Evolutionary conservation across 1,284 basidiomycete genomes (phyloP).

Genomic region (Tremellales sp.): DNA sequence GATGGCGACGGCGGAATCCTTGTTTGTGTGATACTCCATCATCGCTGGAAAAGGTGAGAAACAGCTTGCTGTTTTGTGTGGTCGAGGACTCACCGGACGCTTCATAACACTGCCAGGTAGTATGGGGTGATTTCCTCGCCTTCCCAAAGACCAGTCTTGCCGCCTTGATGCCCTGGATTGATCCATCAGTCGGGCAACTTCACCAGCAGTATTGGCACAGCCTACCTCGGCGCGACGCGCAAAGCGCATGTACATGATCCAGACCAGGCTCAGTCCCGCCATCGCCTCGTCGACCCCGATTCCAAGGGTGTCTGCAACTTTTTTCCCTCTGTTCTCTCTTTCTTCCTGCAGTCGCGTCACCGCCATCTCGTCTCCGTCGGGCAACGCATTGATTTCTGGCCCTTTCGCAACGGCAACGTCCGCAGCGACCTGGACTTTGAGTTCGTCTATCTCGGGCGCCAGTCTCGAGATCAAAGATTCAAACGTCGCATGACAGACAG

Average conservation of each 20-base stretch:
- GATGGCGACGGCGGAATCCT: slow-evolving; percentile 76
- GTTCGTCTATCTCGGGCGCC: slow-evolving; percentile 65
- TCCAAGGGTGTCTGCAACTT: slow-evolving; percentile 47
- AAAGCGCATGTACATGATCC: slow-evolving; percentile 90
- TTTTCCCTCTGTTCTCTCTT: slow-evolving; percentile 58
- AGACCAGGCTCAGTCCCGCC: slow-evolving; percentile 54
- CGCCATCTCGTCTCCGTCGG: slow-evolving; percentile 37
- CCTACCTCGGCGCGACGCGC: slow-evolving; percentile 69
- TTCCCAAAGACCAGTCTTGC: slow-evolving; percentile 76
- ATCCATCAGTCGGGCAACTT: background rate
- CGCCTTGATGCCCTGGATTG: slow-evolving; percentile 61
- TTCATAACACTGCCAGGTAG: slow-evolving; percentile 91
- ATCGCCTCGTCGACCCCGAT: slow-evolving; percentile 53
- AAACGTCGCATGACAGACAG: slow-evolving; percentile 65
- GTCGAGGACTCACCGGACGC: slow-evolving; percentile 63
- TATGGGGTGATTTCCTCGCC: slow-evolving; percentile 78
- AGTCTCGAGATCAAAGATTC: slow-evolving; percentile 68
- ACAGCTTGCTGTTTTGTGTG: background rate
- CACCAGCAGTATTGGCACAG: background rate
- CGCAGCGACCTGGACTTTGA: slow-evolving; percentile 57
- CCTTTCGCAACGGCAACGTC: slow-evolving; percentile 50
- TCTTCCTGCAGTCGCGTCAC: slow-evolving; percentile 57
- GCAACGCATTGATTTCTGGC: slow-evolving; percentile 36
- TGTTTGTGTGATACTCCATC: slow-evolving; percentile 93
- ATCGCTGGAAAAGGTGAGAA: slow-evolving; percentile 58